phyloP scores from a whole-genome alignment of 1,139 yeast genomes.

The Torulaspora globosa region DNA sequence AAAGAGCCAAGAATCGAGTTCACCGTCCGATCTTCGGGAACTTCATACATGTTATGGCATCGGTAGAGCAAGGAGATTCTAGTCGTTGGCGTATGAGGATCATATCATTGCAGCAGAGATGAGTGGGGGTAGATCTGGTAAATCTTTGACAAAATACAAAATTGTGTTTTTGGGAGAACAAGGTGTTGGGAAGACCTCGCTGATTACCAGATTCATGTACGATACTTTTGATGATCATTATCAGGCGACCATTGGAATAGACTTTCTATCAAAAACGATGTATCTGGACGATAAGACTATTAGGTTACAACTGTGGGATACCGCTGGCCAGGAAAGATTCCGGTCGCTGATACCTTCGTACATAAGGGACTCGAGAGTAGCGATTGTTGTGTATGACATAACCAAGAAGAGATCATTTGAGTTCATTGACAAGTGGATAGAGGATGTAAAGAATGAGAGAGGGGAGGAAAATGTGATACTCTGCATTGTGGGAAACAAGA shows the following conservation, averaged over 20 bases:
- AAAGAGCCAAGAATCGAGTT: no score
- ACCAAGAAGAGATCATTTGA: constrained; percentile 82
- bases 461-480: constrained; percentile 64
- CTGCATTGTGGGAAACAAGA: constrained; percentile 77
- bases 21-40: neutral
- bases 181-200: constrained; percentile 93
- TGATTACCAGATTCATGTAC: constrained; percentile 94
- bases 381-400: constrained; percentile 91
- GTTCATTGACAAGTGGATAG: constrained; percentile 73
- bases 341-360: constrained; percentile 91
- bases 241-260: constrained; percentile 93
- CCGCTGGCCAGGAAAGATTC: constrained; percentile 99
- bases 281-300: constrained; percentile 72
- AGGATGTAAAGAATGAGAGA: constrained; percentile 73
- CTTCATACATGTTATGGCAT: neutral
- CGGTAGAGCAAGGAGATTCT: neutral
- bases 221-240: constrained; percentile 97
- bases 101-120: constrained; percentile 1
- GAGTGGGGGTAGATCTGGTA: constrained; percentile 29
- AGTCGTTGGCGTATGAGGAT: neutral
- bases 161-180: constrained; percentile 97
- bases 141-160: constrained; percentile 64
- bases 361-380: constrained; percentile 94
- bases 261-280: constrained; percentile 85
- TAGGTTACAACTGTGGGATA: constrained; percentile 84